These are phyloP conservation scores for Tolypocladium pustulatum DNA, from an alignment of 2,329 filamentous ascomycete genomes.

Conservation along the genomic window DNA sequence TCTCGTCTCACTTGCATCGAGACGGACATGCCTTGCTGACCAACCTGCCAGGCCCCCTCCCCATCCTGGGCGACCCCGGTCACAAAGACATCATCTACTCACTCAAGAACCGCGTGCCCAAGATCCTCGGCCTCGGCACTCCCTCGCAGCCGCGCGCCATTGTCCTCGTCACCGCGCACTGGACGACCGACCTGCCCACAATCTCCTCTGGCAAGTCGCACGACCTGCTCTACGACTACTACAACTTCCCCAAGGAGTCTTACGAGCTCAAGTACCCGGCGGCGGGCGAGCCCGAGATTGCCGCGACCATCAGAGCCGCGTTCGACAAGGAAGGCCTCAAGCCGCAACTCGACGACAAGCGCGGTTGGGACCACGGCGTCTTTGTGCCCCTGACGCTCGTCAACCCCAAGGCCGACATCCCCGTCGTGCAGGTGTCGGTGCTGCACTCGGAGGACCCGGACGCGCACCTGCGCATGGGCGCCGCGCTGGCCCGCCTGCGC, in stretches of 20 bases:
- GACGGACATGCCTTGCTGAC: background rate
- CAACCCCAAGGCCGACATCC: constrained; percentile 38
- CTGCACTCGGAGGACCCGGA: constrained; percentile 38
- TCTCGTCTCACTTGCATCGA: background rate
- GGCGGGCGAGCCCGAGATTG: constrained; percentile 42
- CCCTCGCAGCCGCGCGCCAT: constrained; percentile 39
- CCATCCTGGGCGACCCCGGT: constrained; percentile 42
- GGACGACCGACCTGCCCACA: constrained; percentile 36
- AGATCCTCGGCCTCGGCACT: constrained; percentile 43
- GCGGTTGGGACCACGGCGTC: constrained; percentile 51
- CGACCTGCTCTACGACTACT: constrained; percentile 46
- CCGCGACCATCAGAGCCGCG: constrained; percentile 33
- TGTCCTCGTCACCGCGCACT: constrained; percentile 48
- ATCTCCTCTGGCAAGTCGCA: constrained; percentile 39
- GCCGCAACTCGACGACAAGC: constrained; percentile 24
- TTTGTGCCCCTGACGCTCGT: constrained; percentile 47
- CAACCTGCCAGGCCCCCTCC: constrained; percentile 37
- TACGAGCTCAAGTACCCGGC: constrained; percentile 48
- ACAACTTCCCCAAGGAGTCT: constrained; percentile 44
- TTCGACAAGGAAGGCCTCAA: constrained; percentile 35
- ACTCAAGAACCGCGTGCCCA: constrained; percentile 40
- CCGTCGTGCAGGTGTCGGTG: constrained; percentile 48
- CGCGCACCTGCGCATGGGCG: constrained; percentile 40
- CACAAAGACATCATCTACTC: constrained; percentile 41
- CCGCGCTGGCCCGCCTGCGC: constrained; percentile 38